Evolutionary conservation across 331 rosid species (phyloP).

Genomic region (Saraca asoca): DNA sequence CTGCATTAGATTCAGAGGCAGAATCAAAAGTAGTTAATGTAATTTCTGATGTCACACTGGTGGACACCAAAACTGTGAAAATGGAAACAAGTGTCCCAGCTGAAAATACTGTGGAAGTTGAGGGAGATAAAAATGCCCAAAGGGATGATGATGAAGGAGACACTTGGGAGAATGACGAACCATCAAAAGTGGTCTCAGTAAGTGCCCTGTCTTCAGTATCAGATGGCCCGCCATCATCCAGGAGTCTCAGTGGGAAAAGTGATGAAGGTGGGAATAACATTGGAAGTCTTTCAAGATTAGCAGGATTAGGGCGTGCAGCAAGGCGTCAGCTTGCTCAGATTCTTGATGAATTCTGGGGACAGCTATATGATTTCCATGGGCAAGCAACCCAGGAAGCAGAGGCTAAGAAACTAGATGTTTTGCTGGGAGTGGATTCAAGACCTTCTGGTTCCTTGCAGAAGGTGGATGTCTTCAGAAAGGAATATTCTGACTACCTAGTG

Average conservation of each 20-base stretch:
- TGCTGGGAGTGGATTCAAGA: constrained; percentile 62
- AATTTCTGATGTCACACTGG: constrained; percentile 44
- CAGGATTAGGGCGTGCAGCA: constrained; percentile 95
- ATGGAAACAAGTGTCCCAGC: constrained; percentile 43
- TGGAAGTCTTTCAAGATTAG: constrained; percentile 92
- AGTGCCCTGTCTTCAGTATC: constrained; percentile 48
- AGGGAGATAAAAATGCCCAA: constrained; percentile 53
- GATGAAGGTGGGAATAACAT: constrained; percentile 83
- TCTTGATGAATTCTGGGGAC: constrained; percentile 95
- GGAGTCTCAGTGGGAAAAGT: constrained; percentile 82
- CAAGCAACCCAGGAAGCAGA: constrained; percentile 61
- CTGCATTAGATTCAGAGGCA: constrained; percentile 44
- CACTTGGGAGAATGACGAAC: constrained; percentile 75
- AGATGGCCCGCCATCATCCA: constrained; percentile 88
- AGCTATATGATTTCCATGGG: constrained; percentile 80
- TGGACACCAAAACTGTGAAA: constrained; percentile 35
- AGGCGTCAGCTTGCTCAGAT: constrained; percentile 76
- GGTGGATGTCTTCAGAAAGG: constrained; percentile 54
- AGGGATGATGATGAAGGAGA: constrained; percentile 81
- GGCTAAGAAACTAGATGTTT: constrained; percentile 62
- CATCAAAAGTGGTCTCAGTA: constrained; percentile 52
- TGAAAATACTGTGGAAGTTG: constrained; percentile 59
- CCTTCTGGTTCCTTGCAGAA: constrained; percentile 41
- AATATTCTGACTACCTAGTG: constrained; percentile 44
- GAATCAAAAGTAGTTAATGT: constrained; percentile 44